Percentiles rank a stretch among this genome's conserved stretches.
Conservation (phyloP, 202 grass and related monocot species). For the Miscanthus sacchariflorus region DNA sequence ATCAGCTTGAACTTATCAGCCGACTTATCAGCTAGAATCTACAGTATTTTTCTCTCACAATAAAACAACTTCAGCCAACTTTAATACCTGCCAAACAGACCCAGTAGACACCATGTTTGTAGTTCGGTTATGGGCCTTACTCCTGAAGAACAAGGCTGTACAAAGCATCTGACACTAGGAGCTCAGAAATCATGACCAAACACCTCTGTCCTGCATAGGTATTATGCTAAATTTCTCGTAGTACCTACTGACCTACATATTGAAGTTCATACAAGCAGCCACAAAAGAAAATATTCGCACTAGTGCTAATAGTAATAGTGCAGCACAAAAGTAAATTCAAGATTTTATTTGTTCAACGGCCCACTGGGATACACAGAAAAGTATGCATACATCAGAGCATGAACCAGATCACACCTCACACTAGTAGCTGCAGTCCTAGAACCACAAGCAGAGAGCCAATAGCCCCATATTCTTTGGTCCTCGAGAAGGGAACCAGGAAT, state of each 20-base stretch:
- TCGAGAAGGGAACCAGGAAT: constrained; percentile 52
- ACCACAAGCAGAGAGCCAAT: constrained; percentile 33
- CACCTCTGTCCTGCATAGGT: background rate
- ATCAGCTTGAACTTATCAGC: no score
- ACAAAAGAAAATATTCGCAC: constrained; percentile 7
- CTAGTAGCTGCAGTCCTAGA: constrained; percentile 38
- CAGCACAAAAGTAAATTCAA: constrained; percentile 24
- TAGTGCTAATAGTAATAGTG: constrained; percentile 18
- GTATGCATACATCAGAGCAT: constrained; percentile 23
- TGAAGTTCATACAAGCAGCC: background rate
- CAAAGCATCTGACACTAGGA: background rate
- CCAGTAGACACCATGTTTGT: background rate
- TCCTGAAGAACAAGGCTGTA: background rate
- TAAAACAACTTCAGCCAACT: no score
- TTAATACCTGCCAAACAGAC: no score
- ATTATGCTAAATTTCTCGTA: background rate
- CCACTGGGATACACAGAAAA: constrained; percentile 5
- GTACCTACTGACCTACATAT: background rate
- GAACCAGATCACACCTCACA: constrained; percentile 26
- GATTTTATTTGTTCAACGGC: background rate
- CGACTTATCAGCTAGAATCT: no score
- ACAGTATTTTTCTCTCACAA: no score
- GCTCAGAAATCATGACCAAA: background rate
- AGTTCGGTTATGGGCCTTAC: background rate
- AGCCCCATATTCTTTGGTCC: constrained; percentile 30